Base-by-base conservation (phyloP, 257 asterid genomes). In the Jasminum sambac region DNA sequence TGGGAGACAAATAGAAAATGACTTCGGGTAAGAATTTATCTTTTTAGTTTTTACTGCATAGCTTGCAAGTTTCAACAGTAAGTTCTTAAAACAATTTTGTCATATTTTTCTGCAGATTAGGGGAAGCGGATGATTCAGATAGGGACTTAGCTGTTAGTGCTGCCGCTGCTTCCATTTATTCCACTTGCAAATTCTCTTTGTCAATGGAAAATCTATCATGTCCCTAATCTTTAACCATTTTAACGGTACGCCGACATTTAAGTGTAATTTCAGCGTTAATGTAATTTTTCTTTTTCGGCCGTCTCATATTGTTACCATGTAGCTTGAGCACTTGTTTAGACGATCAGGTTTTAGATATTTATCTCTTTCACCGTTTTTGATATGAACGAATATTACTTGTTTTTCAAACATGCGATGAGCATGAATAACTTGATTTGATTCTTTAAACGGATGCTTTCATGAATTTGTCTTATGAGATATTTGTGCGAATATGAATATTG, bases 91-190 rank as follows among this genome's bases (percentile, higher is more conserved):
- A 19, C 34, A 9, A 21, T 7, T 55, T 8, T 9, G 24, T 43
- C 57, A 40, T 42, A 34, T 13, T 72, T 60, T 64, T 24, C 50
- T 82, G 84, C 88, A 90, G 98, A 70, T 60, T 62, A 21, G 83
- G 73, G 73, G 83, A 76, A 62, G 73, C 73, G 4, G 87, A 87
- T 62, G 76, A 57, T 66, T 43, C 82, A 2, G 90, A 86, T 58
- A 78, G 75, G 67, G 92, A 87, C 70, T 79, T 86, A 67, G 94
- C 92, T 10, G 81, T 89, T 55, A 78, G 84, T 68, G 97, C 97
- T 26, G 96, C 97, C 16, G 98, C 98, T 52, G 98, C 97, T 73
- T 89, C 98, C 50, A 86, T 93, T 74, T 93, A 93, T 78, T 89
- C 98, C 4, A 93, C 97, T 0, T 90, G 97, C 96, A 90, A 87